These are phyloP conservation scores for Cicer yamashitae DNA, from an alignment of 306 rosid species.

Conservation along the genomic window DNA sequence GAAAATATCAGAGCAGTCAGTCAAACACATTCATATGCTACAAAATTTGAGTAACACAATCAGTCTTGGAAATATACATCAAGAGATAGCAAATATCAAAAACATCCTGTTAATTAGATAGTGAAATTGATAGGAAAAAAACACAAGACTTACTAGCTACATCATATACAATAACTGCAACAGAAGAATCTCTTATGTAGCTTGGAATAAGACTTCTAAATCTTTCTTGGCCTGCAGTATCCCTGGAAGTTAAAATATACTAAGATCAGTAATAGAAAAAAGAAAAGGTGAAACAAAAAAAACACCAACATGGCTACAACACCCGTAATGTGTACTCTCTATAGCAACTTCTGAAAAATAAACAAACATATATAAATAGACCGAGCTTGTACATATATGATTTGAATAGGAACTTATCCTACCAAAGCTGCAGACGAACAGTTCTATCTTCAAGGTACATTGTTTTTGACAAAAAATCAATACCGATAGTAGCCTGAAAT, in stretches of 20 bases:
- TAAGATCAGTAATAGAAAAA: conserved; percentile 35
- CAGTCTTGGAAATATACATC: conserved; percentile 2
- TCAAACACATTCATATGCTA: conserved; percentile 35
- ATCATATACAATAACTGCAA: conserved; percentile 91
- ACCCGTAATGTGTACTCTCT: neutral
- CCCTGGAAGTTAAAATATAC: conserved; percentile 63
- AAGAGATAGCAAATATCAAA: neutral
- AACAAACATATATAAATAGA: conserved; percentile 15
- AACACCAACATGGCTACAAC: neutral
- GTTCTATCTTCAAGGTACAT: conserved; percentile 99
- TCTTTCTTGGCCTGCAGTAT: conserved; percentile 99
- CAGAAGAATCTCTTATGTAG: conserved; percentile 98
- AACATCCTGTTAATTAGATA: conserved; percentile 12
- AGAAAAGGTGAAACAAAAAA: conserved; percentile 10
- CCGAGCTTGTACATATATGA: conserved; percentile 17
- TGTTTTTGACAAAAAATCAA: conserved; percentile 94
- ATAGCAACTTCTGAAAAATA: neutral
- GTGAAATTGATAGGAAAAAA: conserved; percentile 13
- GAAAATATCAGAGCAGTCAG: conserved; percentile 14
- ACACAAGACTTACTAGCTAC: conserved; percentile 75
- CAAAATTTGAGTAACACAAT: conserved; percentile 3
- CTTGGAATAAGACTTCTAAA: conserved; percentile 99
- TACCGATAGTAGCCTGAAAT: conserved; percentile 95
- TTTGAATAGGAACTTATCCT: conserved; percentile 45
- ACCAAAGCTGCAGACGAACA: conserved; percentile 99